Conservation (phyloP, 805 yeast genomes). For the Candida dendrica region DNA sequence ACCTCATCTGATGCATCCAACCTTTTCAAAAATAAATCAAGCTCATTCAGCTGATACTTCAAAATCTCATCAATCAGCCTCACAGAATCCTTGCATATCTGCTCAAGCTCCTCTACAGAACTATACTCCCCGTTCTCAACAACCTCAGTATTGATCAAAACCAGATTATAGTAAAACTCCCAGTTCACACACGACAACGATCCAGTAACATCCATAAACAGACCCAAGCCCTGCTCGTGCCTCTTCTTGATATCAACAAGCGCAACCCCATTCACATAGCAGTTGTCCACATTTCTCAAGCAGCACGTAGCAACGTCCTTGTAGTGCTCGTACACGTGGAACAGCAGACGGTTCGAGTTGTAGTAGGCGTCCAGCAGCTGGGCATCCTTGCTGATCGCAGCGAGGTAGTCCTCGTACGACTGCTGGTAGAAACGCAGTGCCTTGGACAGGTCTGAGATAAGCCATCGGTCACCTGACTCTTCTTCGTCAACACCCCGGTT, state of each 20-base stretch:
- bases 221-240: conserved; percentile 5
- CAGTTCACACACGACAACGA: conserved; percentile 15
- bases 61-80: conserved; percentile 5
- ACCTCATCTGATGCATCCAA: conserved; percentile 12
- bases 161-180: conserved; percentile 20
- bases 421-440: conserved; percentile 57
- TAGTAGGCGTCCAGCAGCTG: conserved; percentile 41
- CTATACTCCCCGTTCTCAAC: conserved; percentile 7
- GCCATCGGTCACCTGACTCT: conserved; percentile 74
- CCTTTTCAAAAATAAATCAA: conserved; percentile 10
- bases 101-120: conserved; percentile 10
- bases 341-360: conserved; percentile 51
- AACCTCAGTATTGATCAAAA: conserved; percentile 13
- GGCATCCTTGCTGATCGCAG: conserved; percentile 19
- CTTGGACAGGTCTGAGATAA: conserved; percentile 56
- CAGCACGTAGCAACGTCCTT: conserved; percentile 33
- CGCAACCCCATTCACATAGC: conserved; percentile 1
- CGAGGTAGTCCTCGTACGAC: conserved; percentile 39
- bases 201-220: background rate
- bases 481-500: conserved; percentile 54
- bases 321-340: conserved; percentile 48
- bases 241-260: conserved; percentile 9
- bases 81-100: conserved; percentile 4
- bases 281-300: conserved; percentile 24
- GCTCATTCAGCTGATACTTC: conserved; percentile 13